Percentiles rank a stretch among this genome's conserved stretches.
Conservation (phyloP, 2,329 filamentous ascomycete genomes). For the Pseudofabraea citricarpa region DNA sequence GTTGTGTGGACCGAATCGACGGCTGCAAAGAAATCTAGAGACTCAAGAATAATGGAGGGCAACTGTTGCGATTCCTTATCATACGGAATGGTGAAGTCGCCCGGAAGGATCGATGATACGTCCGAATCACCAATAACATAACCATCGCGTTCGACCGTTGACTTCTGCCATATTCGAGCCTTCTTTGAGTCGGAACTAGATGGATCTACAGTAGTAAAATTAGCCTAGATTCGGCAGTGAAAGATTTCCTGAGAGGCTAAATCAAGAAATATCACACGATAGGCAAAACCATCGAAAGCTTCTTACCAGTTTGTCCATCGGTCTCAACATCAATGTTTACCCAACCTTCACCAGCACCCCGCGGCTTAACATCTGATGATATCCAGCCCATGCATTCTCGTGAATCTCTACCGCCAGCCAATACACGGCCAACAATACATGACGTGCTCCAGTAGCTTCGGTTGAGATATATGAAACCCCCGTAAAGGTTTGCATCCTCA, state of each 20-base stretch:
- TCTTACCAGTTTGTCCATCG: constrained; percentile 28
- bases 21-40: constrained; percentile 43
- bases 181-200: constrained; percentile 45
- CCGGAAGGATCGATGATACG: constrained; percentile 48
- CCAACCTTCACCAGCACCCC: constrained; percentile 50
- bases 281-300: background rate
- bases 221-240: constrained; percentile 1
- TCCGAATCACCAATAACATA: constrained; percentile 55
- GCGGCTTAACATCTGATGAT: constrained; percentile 53
- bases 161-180: constrained; percentile 58
- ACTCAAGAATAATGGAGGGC: constrained; percentile 43
- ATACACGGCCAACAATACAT: constrained; percentile 59
- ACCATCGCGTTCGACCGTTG: constrained; percentile 53
- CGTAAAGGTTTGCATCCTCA: constrained; percentile 56
- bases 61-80: constrained; percentile 46
- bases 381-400: constrained; percentile 67
- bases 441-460: constrained; percentile 68
- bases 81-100: constrained; percentile 58
- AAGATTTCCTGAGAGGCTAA: too few species aligned
- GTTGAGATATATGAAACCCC: constrained; percentile 57
- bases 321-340: constrained; percentile 52
- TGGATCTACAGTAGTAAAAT: constrained; percentile 38
- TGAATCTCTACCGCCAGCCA: constrained; percentile 57
- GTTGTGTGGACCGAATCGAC: constrained; percentile 35
- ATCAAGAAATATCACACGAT: background rate